A percentile compares a stretch with the other conserved stretches of the same genome.
Conservation (phyloP, 305 asterid genomes). For the Solanum hybrid region DNA sequence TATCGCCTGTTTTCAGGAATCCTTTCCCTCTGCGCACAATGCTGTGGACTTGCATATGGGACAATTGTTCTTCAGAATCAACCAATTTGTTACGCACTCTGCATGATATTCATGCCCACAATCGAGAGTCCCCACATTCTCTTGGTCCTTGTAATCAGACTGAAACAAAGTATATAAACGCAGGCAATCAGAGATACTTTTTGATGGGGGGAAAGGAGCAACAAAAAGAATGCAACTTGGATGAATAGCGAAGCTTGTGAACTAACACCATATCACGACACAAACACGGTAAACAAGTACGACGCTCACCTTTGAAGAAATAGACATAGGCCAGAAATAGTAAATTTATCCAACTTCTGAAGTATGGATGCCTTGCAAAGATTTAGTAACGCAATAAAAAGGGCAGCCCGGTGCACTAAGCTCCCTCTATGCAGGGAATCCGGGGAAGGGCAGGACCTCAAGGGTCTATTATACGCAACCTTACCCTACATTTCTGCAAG, state of each 20-base stretch:
- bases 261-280: not conserved
- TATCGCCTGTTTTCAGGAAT: not conserved
- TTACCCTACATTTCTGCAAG: not conserved
- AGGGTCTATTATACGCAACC: not conserved
- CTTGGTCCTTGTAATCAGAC: constrained; percentile 24
- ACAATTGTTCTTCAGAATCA: constrained; percentile 30
- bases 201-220: not conserved
- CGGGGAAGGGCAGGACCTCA: not conserved
- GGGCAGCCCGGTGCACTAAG: not conserved
- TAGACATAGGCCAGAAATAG: not conserved
- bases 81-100: constrained; percentile 34
- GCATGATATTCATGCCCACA: constrained; percentile 37
- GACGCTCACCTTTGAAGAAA: not conserved
- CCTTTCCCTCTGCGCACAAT: constrained; percentile 10
- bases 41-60: constrained; percentile 37
- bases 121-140: constrained; percentile 19
- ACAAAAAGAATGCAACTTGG: not conserved
- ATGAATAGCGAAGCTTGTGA: not conserved
- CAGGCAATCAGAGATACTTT: not conserved
- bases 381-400: not conserved
- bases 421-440: not conserved
- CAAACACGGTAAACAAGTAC: not conserved
- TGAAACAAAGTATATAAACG: constrained; percentile 7
- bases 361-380: not conserved
- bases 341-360: not conserved